Percentiles rank a stretch among this genome's conserved stretches.
phyloP scores from a whole-genome alignment of 148 eudicot species.

The Cornus controversa region DNA sequence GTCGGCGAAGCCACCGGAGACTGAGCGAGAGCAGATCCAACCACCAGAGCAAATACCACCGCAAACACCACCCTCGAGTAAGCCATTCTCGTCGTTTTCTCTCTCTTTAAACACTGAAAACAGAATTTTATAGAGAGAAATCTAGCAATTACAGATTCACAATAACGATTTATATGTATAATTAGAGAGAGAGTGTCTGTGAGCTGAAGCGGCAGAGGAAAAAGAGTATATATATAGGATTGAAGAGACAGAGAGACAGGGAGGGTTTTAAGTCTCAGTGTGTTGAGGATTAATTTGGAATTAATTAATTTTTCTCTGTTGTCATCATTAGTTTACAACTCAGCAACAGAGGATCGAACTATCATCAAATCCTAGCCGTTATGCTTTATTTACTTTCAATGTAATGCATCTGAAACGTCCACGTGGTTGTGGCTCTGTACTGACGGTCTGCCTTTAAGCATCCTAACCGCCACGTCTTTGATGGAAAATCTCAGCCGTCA shows the following conservation, averaged over 20 bases:
- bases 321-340: conserved; percentile 12
- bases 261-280: conserved; percentile 5
- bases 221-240: not conserved
- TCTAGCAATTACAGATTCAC: too few species aligned
- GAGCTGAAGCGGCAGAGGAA: not conserved
- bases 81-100: conserved; percentile 31
- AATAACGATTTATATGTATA: too few species aligned
- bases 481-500: not conserved
- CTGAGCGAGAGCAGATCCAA: conserved; percentile 46
- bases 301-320: not conserved
- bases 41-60: conserved; percentile 33
- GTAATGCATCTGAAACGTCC: not conserved
- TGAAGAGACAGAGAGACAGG: too few species aligned
- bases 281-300: not conserved
- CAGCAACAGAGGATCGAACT: not conserved
- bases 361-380: not conserved
- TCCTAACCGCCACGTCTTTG: not conserved
- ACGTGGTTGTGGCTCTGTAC: too few species aligned
- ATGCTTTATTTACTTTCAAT: not conserved
- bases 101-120: not conserved
- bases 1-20: conserved; percentile 44
- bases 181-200: too few species aligned
- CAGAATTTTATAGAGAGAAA: not conserved
- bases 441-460: too few species aligned
- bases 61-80: conserved; percentile 23